Base-by-base conservation (phyloP, 768 basidiomycete species). In the Lactarius psammicola region DNA sequence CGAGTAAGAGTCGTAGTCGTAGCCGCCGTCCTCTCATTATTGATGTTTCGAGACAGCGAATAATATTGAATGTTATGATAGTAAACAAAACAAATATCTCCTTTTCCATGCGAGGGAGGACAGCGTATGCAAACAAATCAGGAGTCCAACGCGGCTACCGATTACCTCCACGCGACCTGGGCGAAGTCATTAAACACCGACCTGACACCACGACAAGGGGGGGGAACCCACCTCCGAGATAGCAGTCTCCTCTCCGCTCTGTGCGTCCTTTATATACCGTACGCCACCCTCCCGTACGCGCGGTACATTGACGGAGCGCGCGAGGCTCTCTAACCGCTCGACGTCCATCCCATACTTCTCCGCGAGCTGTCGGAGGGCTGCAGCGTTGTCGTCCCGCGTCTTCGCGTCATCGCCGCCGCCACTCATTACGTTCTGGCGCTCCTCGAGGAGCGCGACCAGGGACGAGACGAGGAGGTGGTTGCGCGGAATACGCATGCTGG, bases 241-340 rank as follows among this genome's bases (percentile, higher is more conserved):
- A 15, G 80, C 68, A 46, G 72, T 77, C 69, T 87, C 87, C 59
- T 85, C 80, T 2, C 88, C 89, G 20, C 85, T 80, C 64, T 83
- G 46, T 18, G 54, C 42, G 9, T 57, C 65, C 28, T 26, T 56
- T 18, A 66, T 54, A 44, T 57, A 57, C 46, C 46, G 60, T 2
- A 26, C 34, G 28, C 15, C 80, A 2, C 75, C 77, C 60, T 78
- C 76, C 56, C 82, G 80, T 7, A 89, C 77, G 73, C 85, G 89
- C 17, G 90, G 88, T 56, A 82, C 85, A 71, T 79, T 90, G 72
- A 93, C 82, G 72, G 81, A 80, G 63, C 78, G 77, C 33, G 82
- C 78, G 23, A 94, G 70, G 23, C 74, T 78, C 57, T 84, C 80
- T 38, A 93, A 68, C 65, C 79, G 81, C 26, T 74, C 76, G 0